Evolutionary conservation across 2,329 filamentous ascomycete genomes (phyloP).

Genomic region (Fusarium odoratissimum): DNA sequence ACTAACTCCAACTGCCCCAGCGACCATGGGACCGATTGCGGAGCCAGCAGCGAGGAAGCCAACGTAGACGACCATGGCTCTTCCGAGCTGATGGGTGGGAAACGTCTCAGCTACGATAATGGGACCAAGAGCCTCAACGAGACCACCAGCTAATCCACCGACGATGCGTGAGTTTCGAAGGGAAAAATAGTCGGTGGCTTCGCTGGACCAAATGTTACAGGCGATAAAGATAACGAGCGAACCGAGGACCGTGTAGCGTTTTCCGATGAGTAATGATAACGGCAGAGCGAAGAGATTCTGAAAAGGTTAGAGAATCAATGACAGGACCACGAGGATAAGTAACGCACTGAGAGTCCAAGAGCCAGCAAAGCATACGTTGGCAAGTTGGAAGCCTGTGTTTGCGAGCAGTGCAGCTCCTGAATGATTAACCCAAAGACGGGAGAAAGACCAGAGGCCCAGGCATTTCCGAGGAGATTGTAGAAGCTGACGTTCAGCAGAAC

Average conservation of each 20-base stretch:
- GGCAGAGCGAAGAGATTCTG: constrained; percentile 13
- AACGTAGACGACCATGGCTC: constrained; percentile 11
- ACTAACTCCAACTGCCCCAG: neutral
- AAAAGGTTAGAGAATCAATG: neutral
- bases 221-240: constrained; percentile 2
- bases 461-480: constrained; percentile 6
- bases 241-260: neutral
- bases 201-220: constrained; percentile 6
- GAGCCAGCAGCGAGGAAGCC: constrained; percentile 7
- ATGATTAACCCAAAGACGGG: constrained; percentile 7
- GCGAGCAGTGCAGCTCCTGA: constrained; percentile 2
- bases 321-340: too few relatives aligned
- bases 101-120: constrained; percentile 16
- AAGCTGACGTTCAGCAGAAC: constrained; percentile 8
- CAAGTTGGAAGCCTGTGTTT: neutral
- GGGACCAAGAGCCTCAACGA: constrained; percentile 11
- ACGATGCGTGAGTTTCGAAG: neutral
- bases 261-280: neutral
- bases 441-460: constrained; percentile 13
- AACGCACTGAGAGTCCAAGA: constrained; percentile 7
- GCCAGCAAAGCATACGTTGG: neutral
- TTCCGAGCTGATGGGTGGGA: neutral
- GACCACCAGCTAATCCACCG: constrained; percentile 5
- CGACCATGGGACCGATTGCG: neutral
- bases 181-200: neutral